These are phyloP conservation scores for Porodaedalea pini DNA, from an alignment of 1,284 basidiomycete genomes.

Conservation along the genomic window DNA sequence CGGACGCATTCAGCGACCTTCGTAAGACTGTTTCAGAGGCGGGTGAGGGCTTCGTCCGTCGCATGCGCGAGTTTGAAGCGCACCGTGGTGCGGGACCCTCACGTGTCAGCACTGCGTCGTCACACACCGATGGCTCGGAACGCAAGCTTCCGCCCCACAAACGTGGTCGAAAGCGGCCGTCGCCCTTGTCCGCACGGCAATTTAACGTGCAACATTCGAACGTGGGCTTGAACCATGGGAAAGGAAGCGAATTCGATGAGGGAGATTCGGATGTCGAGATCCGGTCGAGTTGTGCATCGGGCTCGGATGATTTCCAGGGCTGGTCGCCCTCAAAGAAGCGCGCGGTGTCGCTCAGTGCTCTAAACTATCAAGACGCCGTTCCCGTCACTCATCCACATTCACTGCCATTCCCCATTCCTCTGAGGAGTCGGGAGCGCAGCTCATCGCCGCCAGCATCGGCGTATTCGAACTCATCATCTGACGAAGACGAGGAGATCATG, in stretches of 20 bases:
- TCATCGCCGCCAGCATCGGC: constrained; percentile 9
- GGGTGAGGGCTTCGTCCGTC: constrained; percentile 62
- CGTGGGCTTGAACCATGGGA: constrained; percentile 18
- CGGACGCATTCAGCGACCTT: constrained; percentile 62
- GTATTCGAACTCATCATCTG: constrained; percentile 11
- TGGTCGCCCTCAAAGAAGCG: constrained; percentile 35
- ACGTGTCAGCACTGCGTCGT: not conserved
- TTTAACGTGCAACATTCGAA: constrained; percentile 21
- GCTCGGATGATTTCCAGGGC: constrained; percentile 25
- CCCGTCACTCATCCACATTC: constrained; percentile 17
- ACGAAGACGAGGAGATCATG: constrained; percentile 14
- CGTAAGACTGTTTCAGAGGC: constrained; percentile 56
- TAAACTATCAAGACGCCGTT: constrained; percentile 35
- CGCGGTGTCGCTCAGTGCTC: constrained; percentile 39
- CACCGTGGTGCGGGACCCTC: constrained; percentile 32
- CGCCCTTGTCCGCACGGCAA: constrained; percentile 23
- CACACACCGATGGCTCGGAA: not conserved
- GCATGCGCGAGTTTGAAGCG: constrained; percentile 68
- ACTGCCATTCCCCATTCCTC: constrained; percentile 8
- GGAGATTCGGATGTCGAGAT: constrained; percentile 55
- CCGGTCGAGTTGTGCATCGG: constrained; percentile 37
- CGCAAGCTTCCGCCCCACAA: constrained; percentile 3
- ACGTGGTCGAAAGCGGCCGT: constrained; percentile 19
- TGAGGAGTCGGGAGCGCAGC: constrained; percentile 8
- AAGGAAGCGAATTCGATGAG: constrained; percentile 37